phyloP scores from a whole-genome alignment of 139 green algal genomes.

The Auxenochlorella pyrenoidosa region DNA sequence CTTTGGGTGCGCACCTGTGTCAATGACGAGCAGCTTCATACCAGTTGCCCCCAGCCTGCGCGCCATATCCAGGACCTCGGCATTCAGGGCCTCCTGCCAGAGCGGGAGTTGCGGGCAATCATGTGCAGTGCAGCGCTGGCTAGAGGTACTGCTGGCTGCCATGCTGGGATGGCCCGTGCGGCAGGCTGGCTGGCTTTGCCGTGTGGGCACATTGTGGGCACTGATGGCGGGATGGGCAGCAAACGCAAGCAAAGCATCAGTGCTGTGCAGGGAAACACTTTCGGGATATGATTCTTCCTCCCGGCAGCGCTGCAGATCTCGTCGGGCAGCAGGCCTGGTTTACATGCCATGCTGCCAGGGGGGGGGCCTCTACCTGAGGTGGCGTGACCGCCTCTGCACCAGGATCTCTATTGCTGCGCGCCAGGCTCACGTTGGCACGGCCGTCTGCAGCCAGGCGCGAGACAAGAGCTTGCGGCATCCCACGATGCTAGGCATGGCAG shows the following conservation, averaged over 20 bases:
- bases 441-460: conserved; percentile 76
- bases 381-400: conserved; percentile 86
- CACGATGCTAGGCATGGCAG: no score
- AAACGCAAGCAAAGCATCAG: background rate
- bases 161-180: no score
- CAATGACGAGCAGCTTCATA: conserved; percentile 97
- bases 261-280: no score
- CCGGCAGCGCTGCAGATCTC: no score
- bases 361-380: conserved; percentile 67
- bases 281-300: no score
- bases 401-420: conserved; percentile 91
- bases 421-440: conserved; percentile 94
- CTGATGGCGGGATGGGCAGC: no score
- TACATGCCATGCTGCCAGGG: conserved; percentile 13
- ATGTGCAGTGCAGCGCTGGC: no score
- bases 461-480: no score
- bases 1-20: no score
- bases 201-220: no score
- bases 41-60: conserved; percentile 70
- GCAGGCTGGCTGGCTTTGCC: no score
- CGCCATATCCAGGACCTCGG: conserved; percentile 94
- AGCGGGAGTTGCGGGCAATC: background rate
- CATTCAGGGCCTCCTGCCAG: conserved; percentile 56
- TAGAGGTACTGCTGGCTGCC: no score
- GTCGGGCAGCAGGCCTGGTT: background rate